Base-by-base conservation (phyloP, 2,329 filamentous ascomycete species). In the Aphanocladium album region DNA sequence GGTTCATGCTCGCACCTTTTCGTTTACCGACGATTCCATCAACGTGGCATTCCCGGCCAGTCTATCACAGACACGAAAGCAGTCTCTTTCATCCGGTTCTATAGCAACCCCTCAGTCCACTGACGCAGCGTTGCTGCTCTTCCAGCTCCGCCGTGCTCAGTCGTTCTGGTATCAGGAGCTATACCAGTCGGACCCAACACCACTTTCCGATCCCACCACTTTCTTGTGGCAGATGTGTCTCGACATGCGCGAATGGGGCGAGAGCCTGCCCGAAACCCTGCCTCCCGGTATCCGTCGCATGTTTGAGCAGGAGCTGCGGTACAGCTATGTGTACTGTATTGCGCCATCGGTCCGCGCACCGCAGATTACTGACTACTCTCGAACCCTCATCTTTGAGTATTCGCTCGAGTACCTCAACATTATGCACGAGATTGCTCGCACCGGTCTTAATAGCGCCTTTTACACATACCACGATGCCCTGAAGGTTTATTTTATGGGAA, bases 131-230 rank as follows among this genome's bases (percentile, higher is more conserved):
- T 79, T 91, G 12, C 82, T 92, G 19, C 77, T 96, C 2, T 93
- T 96, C 70, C 87, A 88, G 67, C 84, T 98, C 9, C 89, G 93
- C n/a, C 84, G 88, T 62, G 84, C 91, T 7, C 89, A 98, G 71
- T 98, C 95, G 0, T 83, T 83, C 54, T 96, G 91, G 85, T 98
- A 98, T 68, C 92, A 96, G 69, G 85, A 88, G 23, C 83, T 97
- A 2, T 95, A 95, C 70, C 91, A 95, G 68, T 89, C 87, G 19
- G 89, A 89, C 11, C 83, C 87, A 1, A 79, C 83, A 2, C 83
- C 85, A n/a, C 81, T 91, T 61, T 78, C 84, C 19, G 86, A 93
- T 57, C 82, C 90, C 1, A 82, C 88, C 12, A 81, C 82, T 0
- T 91, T 89, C 70, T 83, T 92, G 51, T 92, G 89, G 87, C 83